Conservation (phyloP, 495 filamentous ascomycete genomes). For the Podospora anserina region DNA sequence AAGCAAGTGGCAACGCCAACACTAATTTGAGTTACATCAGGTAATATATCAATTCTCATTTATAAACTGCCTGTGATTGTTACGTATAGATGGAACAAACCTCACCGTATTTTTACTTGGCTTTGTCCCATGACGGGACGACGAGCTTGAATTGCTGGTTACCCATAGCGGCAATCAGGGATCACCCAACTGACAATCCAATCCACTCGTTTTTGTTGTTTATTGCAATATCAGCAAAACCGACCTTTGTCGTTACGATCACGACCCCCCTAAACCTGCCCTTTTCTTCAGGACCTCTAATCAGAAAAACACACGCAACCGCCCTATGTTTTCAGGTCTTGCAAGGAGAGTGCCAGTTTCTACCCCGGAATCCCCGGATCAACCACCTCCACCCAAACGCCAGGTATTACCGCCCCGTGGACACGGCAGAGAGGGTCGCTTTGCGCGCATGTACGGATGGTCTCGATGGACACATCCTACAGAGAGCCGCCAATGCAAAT, state of each 20-base stretch:
- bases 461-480: slow-evolving; percentile 11
- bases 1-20: background rate
- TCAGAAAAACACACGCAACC: slow-evolving; percentile 8
- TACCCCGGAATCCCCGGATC: slow-evolving; percentile 8
- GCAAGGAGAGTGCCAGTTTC: slow-evolving; percentile 7
- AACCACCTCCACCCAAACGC: background rate
- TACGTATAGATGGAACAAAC: background rate
- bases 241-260: background rate
- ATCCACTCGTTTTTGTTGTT: background rate
- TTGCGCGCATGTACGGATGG: slow-evolving; percentile 10
- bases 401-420: background rate
- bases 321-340: background rate
- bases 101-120: background rate
- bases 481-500: slow-evolving; percentile 30
- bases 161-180: background rate
- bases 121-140: background rate
- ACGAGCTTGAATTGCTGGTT: background rate
- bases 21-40: background rate
- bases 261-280: background rate
- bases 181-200: background rate
- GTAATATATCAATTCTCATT: background rate
- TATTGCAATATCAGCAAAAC: background rate
- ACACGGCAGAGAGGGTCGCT: background rate
- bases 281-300: background rate
- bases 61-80: background rate